These are phyloP conservation scores for Debaryomyces maramus DNA, from an alignment of 805 yeast species.

Conservation along the genomic window DNA sequence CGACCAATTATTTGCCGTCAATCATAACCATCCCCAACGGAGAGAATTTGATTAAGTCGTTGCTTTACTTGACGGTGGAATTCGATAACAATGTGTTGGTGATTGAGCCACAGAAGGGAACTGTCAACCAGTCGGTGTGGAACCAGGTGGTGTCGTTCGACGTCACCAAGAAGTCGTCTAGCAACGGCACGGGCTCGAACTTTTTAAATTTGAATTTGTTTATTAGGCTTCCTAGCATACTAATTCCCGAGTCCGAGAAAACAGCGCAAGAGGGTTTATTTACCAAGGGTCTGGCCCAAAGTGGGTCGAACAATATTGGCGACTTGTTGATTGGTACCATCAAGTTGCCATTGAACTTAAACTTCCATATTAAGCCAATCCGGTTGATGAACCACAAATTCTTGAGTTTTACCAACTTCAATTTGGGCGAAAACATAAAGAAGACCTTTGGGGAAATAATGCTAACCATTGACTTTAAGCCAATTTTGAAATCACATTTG, in stretches of 20 bases:
- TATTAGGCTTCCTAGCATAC: slow-evolving; percentile 69
- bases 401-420: slow-evolving; percentile 35
- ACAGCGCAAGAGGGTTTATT: slow-evolving; percentile 27
- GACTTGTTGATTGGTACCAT: slow-evolving; percentile 79
- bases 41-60: slow-evolving; percentile 55
- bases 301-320: slow-evolving; percentile 40
- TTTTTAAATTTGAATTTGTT: slow-evolving; percentile 73
- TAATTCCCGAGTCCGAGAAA: slow-evolving; percentile 46
- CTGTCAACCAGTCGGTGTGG: slow-evolving; percentile 76
- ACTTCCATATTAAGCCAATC: slow-evolving; percentile 47
- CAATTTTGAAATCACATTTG: slow-evolving; percentile 61
- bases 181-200: slow-evolving; percentile 47
- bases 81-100: slow-evolving; percentile 92
- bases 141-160: slow-evolving; percentile 91
- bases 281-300: slow-evolving; percentile 21
- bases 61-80: slow-evolving; percentile 85
- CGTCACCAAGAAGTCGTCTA: slow-evolving; percentile 46
- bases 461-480: slow-evolving; percentile 68
- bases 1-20: slow-evolving; percentile 49
- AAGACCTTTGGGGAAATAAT: slow-evolving; percentile 51
- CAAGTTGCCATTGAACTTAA: slow-evolving; percentile 58
- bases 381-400: slow-evolving; percentile 66
- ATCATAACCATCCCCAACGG: slow-evolving; percentile 55
- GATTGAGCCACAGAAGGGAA: slow-evolving; percentile 82
- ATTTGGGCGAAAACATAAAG: slow-evolving; percentile 44